Evolutionary conservation across 2,329 filamentous ascomycete species (phyloP).

Genomic region (Neopestalotiopsis sp.): DNA sequence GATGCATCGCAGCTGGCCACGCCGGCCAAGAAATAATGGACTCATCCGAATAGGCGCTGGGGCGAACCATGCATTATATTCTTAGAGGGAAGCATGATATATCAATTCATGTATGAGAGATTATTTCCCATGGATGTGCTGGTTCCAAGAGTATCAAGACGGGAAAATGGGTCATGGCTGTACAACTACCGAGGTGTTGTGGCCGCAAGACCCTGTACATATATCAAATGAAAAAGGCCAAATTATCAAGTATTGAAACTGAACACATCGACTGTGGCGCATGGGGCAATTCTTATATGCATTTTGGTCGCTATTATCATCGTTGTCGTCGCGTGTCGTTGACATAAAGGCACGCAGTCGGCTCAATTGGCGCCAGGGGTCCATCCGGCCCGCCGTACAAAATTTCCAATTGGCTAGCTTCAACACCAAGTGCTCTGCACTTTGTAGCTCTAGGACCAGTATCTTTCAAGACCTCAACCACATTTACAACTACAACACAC

Average conservation of each 20-base stretch:
- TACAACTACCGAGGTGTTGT: constrained; percentile 1
- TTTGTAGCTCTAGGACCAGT: constrained; percentile 4
- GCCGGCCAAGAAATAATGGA: constrained; percentile 12
- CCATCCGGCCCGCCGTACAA: constrained; percentile 17
- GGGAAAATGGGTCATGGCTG: background rate
- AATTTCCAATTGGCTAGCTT: constrained; percentile 18
- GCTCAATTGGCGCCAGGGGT: constrained; percentile 7
- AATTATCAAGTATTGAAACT: background rate
- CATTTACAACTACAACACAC: background rate
- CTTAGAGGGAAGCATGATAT: background rate
- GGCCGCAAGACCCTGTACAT: background rate
- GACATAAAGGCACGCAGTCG: background rate
- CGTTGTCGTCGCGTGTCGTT: background rate
- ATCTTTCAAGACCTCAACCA: constrained; percentile 4
- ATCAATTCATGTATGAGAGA: background rate
- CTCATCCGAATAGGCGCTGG: background rate
- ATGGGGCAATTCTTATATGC: background rate
- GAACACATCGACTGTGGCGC: background rate
- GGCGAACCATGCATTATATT: background rate
- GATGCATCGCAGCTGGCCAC: constrained; percentile 28
- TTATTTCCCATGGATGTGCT: background rate
- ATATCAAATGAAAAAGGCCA: background rate
- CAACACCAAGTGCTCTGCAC: constrained; percentile 9
- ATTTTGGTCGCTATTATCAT: background rate
- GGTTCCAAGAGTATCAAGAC: background rate